phyloP scores from a whole-genome alignment of 2,329 filamentous ascomycete genomes.

The Colletotrichum abscissum region DNA sequence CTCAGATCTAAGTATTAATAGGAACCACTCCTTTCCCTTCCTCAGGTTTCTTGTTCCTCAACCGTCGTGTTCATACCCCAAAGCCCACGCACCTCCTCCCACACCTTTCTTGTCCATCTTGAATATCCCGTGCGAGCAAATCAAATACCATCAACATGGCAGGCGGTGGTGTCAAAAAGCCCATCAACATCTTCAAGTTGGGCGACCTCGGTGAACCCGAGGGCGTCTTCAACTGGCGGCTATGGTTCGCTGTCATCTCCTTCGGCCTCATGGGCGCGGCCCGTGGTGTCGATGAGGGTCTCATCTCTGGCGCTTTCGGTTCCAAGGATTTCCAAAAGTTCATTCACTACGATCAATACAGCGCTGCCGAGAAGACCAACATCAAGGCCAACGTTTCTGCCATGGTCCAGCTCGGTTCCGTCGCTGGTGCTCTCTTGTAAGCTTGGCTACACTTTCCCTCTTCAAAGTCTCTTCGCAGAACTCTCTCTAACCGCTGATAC shows the following conservation, averaged over 20 bases:
- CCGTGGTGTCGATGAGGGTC: slow-evolving; percentile 82
- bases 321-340: slow-evolving; percentile 71
- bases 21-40: background rate
- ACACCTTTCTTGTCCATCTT: background rate
- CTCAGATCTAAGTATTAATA: slow-evolving; percentile 26
- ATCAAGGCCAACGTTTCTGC: slow-evolving; percentile 81
- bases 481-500: slow-evolving; percentile 1
- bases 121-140: slow-evolving; percentile 15
- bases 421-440: slow-evolving; percentile 73
- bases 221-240: slow-evolving; percentile 79
- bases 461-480: background rate
- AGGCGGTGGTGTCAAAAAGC: slow-evolving; percentile 62
- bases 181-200: slow-evolving; percentile 72
- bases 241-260: slow-evolving; percentile 81
- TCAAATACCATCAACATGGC: slow-evolving; percentile 19
- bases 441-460: slow-evolving; percentile 17
- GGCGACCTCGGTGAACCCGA: slow-evolving; percentile 74
- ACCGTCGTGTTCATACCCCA: slow-evolving; percentile 29
- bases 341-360: slow-evolving; percentile 68
- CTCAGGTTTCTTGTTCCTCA: background rate
- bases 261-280: slow-evolving; percentile 83
- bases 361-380: slow-evolving; percentile 66
- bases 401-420: slow-evolving; percentile 85
- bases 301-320: slow-evolving; percentile 79
- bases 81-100: background rate